Evolutionary conservation across 495 filamentous ascomycete genomes (phyloP).

Genomic region (Penicillium roqueforti): DNA sequence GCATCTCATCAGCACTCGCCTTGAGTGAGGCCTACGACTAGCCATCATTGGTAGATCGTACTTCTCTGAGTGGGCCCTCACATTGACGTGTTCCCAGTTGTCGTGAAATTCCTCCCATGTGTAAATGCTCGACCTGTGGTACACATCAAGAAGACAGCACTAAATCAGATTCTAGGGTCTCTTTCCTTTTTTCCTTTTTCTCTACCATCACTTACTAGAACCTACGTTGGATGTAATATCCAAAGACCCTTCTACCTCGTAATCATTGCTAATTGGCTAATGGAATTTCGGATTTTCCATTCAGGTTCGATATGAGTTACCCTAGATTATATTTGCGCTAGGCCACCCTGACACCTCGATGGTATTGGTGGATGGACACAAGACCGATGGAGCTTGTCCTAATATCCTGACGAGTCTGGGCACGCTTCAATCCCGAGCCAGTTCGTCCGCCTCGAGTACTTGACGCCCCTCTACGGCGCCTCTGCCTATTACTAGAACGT

Average conservation of each 20-base stretch:
- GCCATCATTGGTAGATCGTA: conserved; percentile 20
- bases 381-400: background rate
- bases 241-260: background rate
- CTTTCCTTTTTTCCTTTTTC: background rate
- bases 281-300: background rate
- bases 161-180: background rate
- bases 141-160: background rate
- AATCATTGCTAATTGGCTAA: background rate
- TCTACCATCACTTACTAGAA: background rate
- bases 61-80: conserved; percentile 26
- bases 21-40: conserved; percentile 10
- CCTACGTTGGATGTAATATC: background rate
- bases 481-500: conserved; percentile 61
- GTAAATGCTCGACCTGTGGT: background rate
- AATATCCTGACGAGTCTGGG: background rate
- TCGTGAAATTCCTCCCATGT: conserved; percentile 15
- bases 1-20: conserved; percentile 17
- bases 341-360: background rate
- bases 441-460: conserved; percentile 58
- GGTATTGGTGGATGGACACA: background rate
- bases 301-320: background rate
- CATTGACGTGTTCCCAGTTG: conserved; percentile 31
- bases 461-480: conserved; percentile 61
- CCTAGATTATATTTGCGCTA: background rate
- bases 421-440: conserved; percentile 10